Percentiles rank a stretch among this genome's conserved stretches.
Evolutionary conservation across 345 rosid genomes (phyloP).

Genomic region (Heritiera littoralis): DNA sequence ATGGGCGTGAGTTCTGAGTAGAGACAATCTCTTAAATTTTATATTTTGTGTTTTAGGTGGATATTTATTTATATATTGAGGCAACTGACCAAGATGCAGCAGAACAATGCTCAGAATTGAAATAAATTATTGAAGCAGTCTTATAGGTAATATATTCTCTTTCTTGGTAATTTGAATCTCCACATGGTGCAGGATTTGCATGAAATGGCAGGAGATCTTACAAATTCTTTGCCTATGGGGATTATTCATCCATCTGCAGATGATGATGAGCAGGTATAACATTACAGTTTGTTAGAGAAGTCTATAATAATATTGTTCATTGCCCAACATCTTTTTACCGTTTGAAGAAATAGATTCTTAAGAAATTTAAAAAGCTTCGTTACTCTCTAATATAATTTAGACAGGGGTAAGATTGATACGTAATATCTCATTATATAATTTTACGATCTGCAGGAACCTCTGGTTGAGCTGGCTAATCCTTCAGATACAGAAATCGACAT

Average conservation of each 20-base stretch:
- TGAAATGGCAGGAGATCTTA: slow-evolving; percentile 40
- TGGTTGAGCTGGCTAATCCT: slow-evolving; percentile 58
- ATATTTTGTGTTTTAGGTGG: slow-evolving; percentile 15
- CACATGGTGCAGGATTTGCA: slow-evolving; percentile 44
- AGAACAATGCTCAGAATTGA: slow-evolving; percentile 2
- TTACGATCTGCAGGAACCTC: slow-evolving; percentile 53
- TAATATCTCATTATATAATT: slow-evolving; percentile 30
- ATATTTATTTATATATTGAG: slow-evolving; percentile 15
- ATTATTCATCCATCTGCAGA: slow-evolving; percentile 51
- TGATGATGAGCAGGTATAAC: slow-evolving; percentile 61
- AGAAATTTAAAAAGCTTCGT: not conserved
- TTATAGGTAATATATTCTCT: not conserved
- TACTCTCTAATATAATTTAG: not conserved
- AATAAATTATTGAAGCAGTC: slow-evolving; percentile 12
- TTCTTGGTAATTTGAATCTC: slow-evolving; percentile 15
- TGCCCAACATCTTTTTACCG: not conserved
- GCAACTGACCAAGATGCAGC: slow-evolving; percentile 14
- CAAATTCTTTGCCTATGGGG: slow-evolving; percentile 39
- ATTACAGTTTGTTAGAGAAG: not conserved
- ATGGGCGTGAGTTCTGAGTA: not conserved
- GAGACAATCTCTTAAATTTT: not conserved
- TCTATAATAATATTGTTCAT: not conserved
- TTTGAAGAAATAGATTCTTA: not conserved
- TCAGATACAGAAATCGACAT: slow-evolving; percentile 63
- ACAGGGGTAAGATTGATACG: not conserved